A percentile compares a stretch with the other conserved stretches of the same genome.
Evolutionary conservation across 345 rosid genomes (phyloP).

Genomic region (Citrus trifoliata): DNA sequence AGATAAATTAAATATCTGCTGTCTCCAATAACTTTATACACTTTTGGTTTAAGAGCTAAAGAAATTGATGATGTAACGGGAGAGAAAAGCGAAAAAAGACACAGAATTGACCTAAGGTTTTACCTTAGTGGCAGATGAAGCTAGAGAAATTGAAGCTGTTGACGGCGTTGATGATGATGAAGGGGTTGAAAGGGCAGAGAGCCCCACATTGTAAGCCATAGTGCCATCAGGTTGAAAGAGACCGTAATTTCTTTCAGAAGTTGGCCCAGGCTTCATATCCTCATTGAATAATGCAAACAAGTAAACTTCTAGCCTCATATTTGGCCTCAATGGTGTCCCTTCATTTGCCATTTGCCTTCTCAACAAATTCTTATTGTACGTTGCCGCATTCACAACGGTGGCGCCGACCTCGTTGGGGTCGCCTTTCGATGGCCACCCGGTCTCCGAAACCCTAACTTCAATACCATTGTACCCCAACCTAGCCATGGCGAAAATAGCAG

Average conservation of each 20-base stretch:
- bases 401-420: slow-evolving; percentile 76
- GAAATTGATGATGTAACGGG: neutral
- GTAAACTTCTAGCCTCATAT: slow-evolving; percentile 62
- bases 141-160: slow-evolving; percentile 56
- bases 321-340: slow-evolving; percentile 86
- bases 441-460: slow-evolving; percentile 82
- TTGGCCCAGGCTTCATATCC: slow-evolving; percentile 88
- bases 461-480: slow-evolving; percentile 61
- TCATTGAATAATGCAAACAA: slow-evolving; percentile 92
- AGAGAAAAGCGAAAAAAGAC: neutral
- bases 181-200: slow-evolving; percentile 48
- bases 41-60: neutral
- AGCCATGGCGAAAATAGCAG: slow-evolving; percentile 65
- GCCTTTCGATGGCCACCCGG: slow-evolving; percentile 98
- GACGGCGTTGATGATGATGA: slow-evolving; percentile 44
- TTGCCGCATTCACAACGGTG: slow-evolving; percentile 60
- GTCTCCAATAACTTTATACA: neutral
- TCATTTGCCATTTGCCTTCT: slow-evolving; percentile 63
- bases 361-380: slow-evolving; percentile 63
- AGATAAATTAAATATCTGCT: too few relatives aligned
- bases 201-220: slow-evolving; percentile 85
- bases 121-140: slow-evolving; percentile 83
- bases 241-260: slow-evolving; percentile 91
- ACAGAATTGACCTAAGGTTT: slow-evolving; percentile 17
- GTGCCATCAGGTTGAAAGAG: slow-evolving; percentile 81